Evolutionary conservation across 768 basidiomycete genomes (phyloP).

Genomic region (Boletus sensibilis): DNA sequence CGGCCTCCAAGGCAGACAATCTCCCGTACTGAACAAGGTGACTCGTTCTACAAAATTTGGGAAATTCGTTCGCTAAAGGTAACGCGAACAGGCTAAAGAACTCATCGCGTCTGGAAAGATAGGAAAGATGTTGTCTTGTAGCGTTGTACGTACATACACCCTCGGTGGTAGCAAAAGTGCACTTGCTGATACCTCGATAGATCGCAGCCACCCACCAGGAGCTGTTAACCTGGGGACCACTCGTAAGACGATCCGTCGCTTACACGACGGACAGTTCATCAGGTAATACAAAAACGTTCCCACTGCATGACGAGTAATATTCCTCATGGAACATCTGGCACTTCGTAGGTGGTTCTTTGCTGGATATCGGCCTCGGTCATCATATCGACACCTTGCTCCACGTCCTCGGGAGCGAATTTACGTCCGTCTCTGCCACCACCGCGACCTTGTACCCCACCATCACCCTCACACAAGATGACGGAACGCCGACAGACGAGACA

Average conservation of each 20-base stretch:
- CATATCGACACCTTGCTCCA: neutral
- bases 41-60: neutral
- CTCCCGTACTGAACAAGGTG: neutral
- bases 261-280: neutral
- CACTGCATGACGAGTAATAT: neutral
- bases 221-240: neutral
- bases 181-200: neutral
- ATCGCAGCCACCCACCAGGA: neutral
- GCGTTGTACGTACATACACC: neutral
- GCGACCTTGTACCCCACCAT: neutral
- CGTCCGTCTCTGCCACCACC: neutral
- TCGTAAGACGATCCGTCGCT: neutral
- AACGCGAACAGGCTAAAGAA: neutral
- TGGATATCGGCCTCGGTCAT: neutral
- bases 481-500: neutral
- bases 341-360: neutral
- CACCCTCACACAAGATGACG: neutral
- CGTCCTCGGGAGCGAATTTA: neutral
- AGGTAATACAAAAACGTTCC: neutral
- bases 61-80: neutral
- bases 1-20: conserved; percentile 14
- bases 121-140: neutral
- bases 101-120: neutral
- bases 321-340: neutral
- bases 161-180: neutral